Evolutionary conservation across 768 basidiomycete species (phyloP).

Genomic region (Podaxis pistillaris): DNA sequence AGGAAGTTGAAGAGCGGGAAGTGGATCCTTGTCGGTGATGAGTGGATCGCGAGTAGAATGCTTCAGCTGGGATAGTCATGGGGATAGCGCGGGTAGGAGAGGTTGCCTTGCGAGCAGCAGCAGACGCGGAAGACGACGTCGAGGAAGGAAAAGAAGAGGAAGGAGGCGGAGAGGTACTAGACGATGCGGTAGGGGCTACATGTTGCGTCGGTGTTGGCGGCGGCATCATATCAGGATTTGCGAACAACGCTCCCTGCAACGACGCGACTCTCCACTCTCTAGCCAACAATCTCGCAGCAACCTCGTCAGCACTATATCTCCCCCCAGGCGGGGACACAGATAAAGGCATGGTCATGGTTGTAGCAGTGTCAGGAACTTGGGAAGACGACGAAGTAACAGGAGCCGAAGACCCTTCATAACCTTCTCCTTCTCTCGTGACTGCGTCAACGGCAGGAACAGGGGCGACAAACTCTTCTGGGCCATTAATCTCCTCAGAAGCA

Average conservation of each 20-base stretch:
- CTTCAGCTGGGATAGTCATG: slow-evolving; percentile 14
- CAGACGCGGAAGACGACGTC: not conserved
- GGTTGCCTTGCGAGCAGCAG: not conserved
- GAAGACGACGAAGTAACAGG: not conserved
- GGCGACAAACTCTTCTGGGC: not conserved
- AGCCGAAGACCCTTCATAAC: not conserved
- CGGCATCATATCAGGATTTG: slow-evolving; percentile 1
- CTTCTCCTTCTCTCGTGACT: slow-evolving; percentile 7
- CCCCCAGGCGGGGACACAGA: not conserved
- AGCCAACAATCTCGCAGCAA: slow-evolving; percentile 6
- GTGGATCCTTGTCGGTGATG: not conserved
- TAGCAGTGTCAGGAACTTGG: not conserved
- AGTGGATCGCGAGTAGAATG: slow-evolving; percentile 11
- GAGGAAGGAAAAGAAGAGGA: slow-evolving; percentile 11
- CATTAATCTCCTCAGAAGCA: slow-evolving; percentile 8
- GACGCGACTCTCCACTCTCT: slow-evolving; percentile 13
- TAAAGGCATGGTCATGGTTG: not conserved
- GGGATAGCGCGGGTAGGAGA: slow-evolving; percentile 3
- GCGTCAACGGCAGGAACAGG: slow-evolving; percentile 5
- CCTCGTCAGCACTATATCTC: slow-evolving; percentile 4
- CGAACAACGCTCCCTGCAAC: slow-evolving; percentile 9
- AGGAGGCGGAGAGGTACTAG: not conserved
- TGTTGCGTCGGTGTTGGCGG: not conserved
- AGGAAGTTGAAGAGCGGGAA: not conserved
- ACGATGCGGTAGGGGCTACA: not conserved